Evolutionary conservation across 192 early-diverging fungal species (phyloP), one percentile per base, ranked within the genome.

Genomic region (Helicostylum pulchrum): DNA sequence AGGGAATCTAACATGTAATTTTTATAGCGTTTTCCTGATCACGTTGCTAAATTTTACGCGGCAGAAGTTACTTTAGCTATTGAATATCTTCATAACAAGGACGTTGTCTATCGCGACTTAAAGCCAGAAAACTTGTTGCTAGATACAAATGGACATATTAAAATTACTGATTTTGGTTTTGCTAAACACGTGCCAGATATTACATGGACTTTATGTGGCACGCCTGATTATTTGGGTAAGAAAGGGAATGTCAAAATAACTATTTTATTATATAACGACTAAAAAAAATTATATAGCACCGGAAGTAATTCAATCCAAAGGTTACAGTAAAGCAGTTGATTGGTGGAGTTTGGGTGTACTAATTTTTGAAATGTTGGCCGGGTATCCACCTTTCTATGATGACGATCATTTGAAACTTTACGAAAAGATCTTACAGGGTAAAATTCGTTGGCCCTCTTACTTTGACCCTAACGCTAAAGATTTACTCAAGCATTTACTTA

Each of bases 351-450:
- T 96, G 65, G 94, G 94, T 31, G 83, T 96, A 47, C 68, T 96
- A 45, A 92, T 96, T 49, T 94, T 92, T 68, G 93, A 94, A 77
- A 96, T 96, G 94, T 77, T 94, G 30, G 94, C 94, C 7, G 94
- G 94, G 14, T 88, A 93, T 69, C 93, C 94, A 44, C 94, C 94
- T 31, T 96, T 96, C 78, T 92, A 91, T 70, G 93, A 94, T 75
- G 92, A 96, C 64, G 91, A 94, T 77, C 93, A 92, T 69, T 86
- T 91, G 72, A 87, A 88, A 56, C 68, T 96, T 57, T 95, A 94
- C 68, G 93, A 94, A 77, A 94, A 94, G 76, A 95, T 96, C 61
- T 73, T 96, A 62, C 82, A 83, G 1, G 92, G 94, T 32, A 86
- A 82, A 36, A 87, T 92, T 45, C 78, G 83, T 67, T 97, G 93